These are phyloP conservation scores for Trametes versicolor DNA, from an alignment of 1,284 basidiomycete species.

Conservation along the genomic window DNA sequence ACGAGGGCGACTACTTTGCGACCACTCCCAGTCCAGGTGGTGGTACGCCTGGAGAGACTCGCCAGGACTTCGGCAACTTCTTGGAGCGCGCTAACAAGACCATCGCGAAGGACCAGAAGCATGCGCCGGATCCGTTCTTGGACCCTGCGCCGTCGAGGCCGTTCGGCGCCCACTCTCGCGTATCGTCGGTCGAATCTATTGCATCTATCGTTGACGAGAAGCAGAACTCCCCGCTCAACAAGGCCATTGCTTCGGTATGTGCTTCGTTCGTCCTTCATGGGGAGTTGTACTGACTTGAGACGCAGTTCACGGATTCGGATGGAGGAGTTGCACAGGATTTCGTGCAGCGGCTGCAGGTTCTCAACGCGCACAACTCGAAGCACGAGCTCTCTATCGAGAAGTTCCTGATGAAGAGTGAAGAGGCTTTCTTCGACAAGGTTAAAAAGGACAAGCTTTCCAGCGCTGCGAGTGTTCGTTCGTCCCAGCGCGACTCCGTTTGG, in stretches of 20 bases:
- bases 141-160: constrained; percentile 74
- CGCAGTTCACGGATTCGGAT: constrained; percentile 87
- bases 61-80: constrained; percentile 77
- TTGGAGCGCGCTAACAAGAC: constrained; percentile 84
- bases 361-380: constrained; percentile 89
- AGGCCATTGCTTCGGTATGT: constrained; percentile 86
- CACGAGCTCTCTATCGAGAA: constrained; percentile 92
- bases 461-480: constrained; percentile 81
- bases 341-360: constrained; percentile 82
- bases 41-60: constrained; percentile 34
- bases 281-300: constrained; percentile 17
- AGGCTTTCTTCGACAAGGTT: constrained; percentile 90
- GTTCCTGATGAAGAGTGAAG: constrained; percentile 90
- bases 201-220: constrained; percentile 92
- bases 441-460: constrained; percentile 86
- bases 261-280: background rate
- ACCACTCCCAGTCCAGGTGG: constrained; percentile 46
- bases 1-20: constrained; percentile 68
- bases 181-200: constrained; percentile 88
- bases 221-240: constrained; percentile 87
- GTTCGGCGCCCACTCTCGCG: constrained; percentile 83
- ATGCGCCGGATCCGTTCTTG: constrained; percentile 87
- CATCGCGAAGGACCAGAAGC: constrained; percentile 80
- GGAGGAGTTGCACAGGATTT: constrained; percentile 91
- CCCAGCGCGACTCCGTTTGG: constrained; percentile 85